A percentile compares a stretch with the other conserved stretches of the same genome.
Evolutionary conservation across 106 monocot species (phyloP).

Genomic region (Phalaenopsis aphrodite): DNA sequence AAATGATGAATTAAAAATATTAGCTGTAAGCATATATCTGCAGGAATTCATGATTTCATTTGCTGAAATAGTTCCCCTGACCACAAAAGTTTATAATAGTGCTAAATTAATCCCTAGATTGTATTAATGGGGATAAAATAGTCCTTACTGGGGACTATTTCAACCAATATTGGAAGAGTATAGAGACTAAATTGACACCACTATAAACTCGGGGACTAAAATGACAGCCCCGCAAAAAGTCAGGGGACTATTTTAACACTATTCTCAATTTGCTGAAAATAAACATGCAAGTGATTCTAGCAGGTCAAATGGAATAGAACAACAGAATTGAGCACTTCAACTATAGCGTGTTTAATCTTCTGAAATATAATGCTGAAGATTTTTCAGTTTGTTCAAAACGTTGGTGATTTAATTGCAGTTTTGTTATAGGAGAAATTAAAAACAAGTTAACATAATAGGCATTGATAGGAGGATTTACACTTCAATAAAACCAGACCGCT

Average conservation of each 20-base stretch:
- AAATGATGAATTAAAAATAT: conserved; percentile 6
- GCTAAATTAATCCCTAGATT: no score
- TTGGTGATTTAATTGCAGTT: no score
- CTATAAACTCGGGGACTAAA: no score
- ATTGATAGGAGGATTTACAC: neutral
- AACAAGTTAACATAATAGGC: no score
- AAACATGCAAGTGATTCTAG: neutral
- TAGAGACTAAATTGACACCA: no score
- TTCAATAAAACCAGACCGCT: neutral
- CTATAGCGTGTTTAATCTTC: neutral
- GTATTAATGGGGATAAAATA: no score
- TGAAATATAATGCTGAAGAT: no score
- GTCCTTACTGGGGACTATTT: no score
- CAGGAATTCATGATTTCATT: neutral
- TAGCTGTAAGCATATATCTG: neutral
- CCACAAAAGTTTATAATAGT: no score
- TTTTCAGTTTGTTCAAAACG: no score
- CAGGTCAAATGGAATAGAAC: neutral
- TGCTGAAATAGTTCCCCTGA: neutral
- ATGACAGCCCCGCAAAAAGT: neutral
- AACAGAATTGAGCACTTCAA: neutral
- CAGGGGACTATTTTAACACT: neutral
- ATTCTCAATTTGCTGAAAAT: neutral
- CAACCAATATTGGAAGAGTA: no score
- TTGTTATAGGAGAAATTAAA: no score